A percentile compares a stretch with the other conserved stretches of the same genome.
These are phyloP conservation scores for Lathyrus oleraceus DNA, from an alignment of 306 rosid genomes.

Conservation along the genomic window DNA sequence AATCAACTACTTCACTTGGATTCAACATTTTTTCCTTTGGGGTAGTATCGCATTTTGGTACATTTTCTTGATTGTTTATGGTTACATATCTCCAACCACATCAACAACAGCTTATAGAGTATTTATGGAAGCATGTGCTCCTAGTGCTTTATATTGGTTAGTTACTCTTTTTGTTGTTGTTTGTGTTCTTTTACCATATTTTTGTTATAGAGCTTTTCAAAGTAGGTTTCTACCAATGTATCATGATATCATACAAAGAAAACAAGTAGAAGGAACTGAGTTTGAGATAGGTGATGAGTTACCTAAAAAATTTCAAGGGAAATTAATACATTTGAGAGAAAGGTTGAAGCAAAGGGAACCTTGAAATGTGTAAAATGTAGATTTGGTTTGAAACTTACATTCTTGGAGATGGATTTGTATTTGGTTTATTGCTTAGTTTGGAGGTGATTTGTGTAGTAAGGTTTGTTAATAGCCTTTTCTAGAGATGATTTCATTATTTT, in stretches of 20 bases:
- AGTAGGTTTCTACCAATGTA: conserved; percentile 75
- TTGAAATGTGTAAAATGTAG: conserved; percentile 29
- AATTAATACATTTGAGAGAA: conserved; percentile 45
- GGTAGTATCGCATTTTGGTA: conserved; percentile 83
- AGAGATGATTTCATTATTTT: not conserved
- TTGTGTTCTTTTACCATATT: conserved; percentile 68
- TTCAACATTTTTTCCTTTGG: conserved; percentile 89
- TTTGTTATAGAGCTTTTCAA: conserved; percentile 71
- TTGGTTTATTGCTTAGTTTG: conserved; percentile 43
- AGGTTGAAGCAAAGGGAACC: conserved; percentile 55
- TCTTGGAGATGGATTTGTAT: conserved; percentile 15
- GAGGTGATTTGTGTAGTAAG: conserved; percentile 31
- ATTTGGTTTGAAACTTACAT: conserved; percentile 7
- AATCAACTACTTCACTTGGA: conserved; percentile 91
- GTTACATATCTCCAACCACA: conserved; percentile 54
- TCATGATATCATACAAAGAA: conserved; percentile 75
- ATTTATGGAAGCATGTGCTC: conserved; percentile 73
- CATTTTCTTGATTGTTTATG: conserved; percentile 63
- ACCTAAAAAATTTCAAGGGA: conserved; percentile 45
- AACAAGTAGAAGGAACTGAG: conserved; percentile 41
- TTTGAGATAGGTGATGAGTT: conserved; percentile 43
- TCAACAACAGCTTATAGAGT: conserved; percentile 83
- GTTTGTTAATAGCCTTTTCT: conserved; percentile 18
- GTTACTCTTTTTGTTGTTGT: conserved; percentile 64
- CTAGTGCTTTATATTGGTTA: conserved; percentile 69